Evolutionary conservation across 305 asterid species (phyloP), one percentile per base, ranked within the genome.

Genomic region (Solanum hybrid): DNA sequence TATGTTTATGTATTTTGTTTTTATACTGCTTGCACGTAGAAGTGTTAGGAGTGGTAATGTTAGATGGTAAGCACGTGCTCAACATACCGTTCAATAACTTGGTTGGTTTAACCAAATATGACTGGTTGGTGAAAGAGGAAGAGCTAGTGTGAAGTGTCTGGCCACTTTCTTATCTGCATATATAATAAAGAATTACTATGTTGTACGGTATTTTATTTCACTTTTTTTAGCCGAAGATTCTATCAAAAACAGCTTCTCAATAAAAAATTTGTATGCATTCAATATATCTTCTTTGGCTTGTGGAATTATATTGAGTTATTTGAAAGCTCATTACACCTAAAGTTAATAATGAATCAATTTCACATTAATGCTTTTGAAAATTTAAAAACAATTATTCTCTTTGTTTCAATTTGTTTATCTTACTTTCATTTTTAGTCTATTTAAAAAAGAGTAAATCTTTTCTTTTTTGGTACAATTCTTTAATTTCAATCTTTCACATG

Each of bases 61-160:
- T 32, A 31, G 87, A 56, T 85, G 75, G 32, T 56, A 56, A 10
- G 46, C 87, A 85, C 87, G 76, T 85, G 87, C 87, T 51, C 76
- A 56, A 31, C 87, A 27, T 26, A 51, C 87, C 87, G 10, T 51
- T 51, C 6, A 51, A 37, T 51, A 46, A 51, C 75, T 51, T 84
- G 22, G 37, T 31, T 51, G 87, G 6, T 31, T 84, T 51, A 10
- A 6, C 87, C 42, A 31, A 85, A 85, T 85, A 56, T 31, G 76
- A 85, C 87, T 85, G 87, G 40, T 60, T 51, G 87, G 22, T 85
- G 87, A 51, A 20, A 42, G 72, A 42, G 38, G 72, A 84, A 78
- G 84, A 29, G 42, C 2, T 24, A 86, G 81, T 76, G 81, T 32
- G 8, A 32, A 17, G 27, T 76, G 27, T 35, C 1, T 85, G 22